A percentile compares a stretch with the other conserved stretches of the same genome.
phyloP scores from a whole-genome alignment of 2,329 filamentous ascomycete genomes.

The Curvularia sp. region DNA sequence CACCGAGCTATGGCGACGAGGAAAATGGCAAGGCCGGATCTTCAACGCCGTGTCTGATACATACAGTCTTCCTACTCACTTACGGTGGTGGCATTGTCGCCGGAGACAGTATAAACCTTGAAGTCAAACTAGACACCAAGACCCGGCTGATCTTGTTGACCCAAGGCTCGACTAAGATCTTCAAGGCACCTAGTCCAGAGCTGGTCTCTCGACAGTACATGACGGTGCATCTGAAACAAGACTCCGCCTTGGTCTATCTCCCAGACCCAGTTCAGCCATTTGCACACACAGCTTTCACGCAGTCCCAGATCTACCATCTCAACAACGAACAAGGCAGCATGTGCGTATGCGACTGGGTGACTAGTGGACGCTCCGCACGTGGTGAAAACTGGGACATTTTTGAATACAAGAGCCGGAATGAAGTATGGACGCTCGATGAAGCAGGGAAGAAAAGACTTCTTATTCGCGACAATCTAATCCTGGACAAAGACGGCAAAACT shows the following conservation, averaged over 20 bases:
- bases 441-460: constrained; percentile 66
- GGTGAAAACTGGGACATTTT: constrained; percentile 89
- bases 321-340: constrained; percentile 63
- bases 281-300: constrained; percentile 80
- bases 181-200: constrained; percentile 71
- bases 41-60: constrained; percentile 62
- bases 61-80: constrained; percentile 84
- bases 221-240: constrained; percentile 57
- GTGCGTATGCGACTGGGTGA: constrained; percentile 93
- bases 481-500: constrained; percentile 62
- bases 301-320: constrained; percentile 77
- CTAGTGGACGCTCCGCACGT: constrained; percentile 80
- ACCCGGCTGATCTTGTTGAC: constrained; percentile 70
- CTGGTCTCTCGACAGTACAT: constrained; percentile 58
- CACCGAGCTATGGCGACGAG: constrained; percentile 53
- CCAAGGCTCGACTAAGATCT: constrained; percentile 92
- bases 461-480: constrained; percentile 82
- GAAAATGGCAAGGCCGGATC: background rate
- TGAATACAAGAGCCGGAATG: constrained; percentile 83
- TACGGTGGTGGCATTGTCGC: constrained; percentile 94
- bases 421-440: constrained; percentile 70
- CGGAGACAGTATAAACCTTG: constrained; percentile 80
- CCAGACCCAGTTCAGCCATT: constrained; percentile 96
- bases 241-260: constrained; percentile 68
- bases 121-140: constrained; percentile 67